Evolutionary conservation across 176 grass and related monocot genomes (phyloP).

Genomic region (Bolboschoenus planiculmis): DNA sequence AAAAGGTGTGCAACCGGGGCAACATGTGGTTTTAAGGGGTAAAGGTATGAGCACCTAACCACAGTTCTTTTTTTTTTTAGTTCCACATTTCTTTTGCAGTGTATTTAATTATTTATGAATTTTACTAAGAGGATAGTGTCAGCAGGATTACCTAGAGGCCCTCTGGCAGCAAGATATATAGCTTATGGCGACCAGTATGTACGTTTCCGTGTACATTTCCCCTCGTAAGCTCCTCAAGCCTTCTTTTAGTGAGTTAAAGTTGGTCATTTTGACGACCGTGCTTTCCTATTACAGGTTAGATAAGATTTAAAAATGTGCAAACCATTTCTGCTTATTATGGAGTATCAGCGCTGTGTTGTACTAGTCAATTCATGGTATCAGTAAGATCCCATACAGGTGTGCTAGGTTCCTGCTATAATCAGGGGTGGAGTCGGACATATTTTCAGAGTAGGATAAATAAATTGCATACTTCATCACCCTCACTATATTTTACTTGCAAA

Average conservation of each 20-base stretch:
- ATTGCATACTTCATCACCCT: background rate
- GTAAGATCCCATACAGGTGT: too few relatives aligned
- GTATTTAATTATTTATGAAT: slow-evolving; percentile 12
- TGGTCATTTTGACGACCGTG: background rate
- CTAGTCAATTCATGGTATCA: background rate
- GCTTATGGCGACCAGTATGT: slow-evolving; percentile 73
- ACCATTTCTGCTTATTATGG: background rate
- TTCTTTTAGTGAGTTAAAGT: background rate
- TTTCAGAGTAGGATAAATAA: background rate
- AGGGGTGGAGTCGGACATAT: background rate
- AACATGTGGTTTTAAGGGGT: slow-evolving; percentile 68
- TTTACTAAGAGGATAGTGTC: slow-evolving; percentile 42
- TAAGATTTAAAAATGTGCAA: background rate
- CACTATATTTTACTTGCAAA: background rate
- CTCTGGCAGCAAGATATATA: slow-evolving; percentile 40
- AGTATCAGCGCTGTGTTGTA: background rate
- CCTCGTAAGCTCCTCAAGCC: slow-evolving; percentile 65
- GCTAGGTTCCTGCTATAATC: background rate
- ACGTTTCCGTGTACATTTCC: slow-evolving; percentile 73
- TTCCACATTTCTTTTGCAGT: slow-evolving; percentile 11
- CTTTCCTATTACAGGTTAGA: background rate
- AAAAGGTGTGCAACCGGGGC: slow-evolving; percentile 82
- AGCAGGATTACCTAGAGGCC: slow-evolving; percentile 64
- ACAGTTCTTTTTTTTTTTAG: background rate
- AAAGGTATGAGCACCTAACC: slow-evolving; percentile 53